Base-by-base conservation (phyloP, 1,284 basidiomycete species). In the Earliella scabrosa region DNA sequence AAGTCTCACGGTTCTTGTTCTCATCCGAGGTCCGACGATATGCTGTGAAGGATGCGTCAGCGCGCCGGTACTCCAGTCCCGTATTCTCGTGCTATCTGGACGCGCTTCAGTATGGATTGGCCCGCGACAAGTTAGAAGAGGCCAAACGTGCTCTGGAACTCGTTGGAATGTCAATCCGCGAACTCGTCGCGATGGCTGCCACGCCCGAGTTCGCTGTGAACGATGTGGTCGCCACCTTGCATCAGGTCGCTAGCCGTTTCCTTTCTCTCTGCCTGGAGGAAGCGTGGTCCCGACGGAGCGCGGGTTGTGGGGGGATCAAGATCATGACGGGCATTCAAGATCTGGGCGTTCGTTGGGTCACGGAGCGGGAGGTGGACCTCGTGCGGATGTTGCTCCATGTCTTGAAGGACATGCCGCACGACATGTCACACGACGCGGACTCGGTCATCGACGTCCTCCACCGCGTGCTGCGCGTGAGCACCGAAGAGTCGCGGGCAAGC, bases 351-450 rank as follows among this genome's bases (percentile, higher is more conserved):
- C 86, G 84, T 63, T 97, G 95, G 93, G 82, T 96, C 46, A 82
- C 85, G 58, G 94, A 97, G 54, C 88, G 95, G 45, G 92, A 97
- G 71, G 82, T 93, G 41, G 97, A 99, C 66, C 87, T 98, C 60
- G 86, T 96, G 48, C 89, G 96, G 43, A 95, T 93, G 4, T 82
- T 99, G 31, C 78, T 99, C 43, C 96, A 96, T 69, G 92, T 97
- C 60, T 80, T 99, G 47, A 98, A 99, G 71, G 97, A 99, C 70
- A 92, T 98, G 70, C 96, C 97, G 0, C 85, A 86, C 62, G 96
- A 99, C 63, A 83, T 95, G 39, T 93, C 95, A 0, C 84, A 85
- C 21, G 89, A 96, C 64, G 85, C 95, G 32, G 85, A 89, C 35
- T 85, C 90, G 48, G 91, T 98, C 35, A 79, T 88, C 24, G 87